A percentile compares a stretch with the other conserved stretches of the same genome.
These are phyloP conservation scores for Eruca vesicaria DNA, from an alignment of 441 rosid species.

Conservation along the genomic window DNA sequence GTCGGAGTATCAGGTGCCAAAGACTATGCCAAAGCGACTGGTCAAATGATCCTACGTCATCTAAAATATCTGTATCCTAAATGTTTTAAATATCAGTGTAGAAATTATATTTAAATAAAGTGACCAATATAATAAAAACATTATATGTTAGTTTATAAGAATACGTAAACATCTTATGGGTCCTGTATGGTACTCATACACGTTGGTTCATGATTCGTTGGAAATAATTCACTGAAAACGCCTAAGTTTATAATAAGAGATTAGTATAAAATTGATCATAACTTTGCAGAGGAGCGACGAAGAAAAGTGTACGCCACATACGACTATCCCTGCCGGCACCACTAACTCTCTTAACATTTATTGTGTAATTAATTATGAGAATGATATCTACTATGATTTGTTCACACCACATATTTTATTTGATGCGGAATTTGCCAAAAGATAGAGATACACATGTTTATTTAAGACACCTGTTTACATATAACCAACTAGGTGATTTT, in stretches of 20 bases:
- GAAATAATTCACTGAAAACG: background rate
- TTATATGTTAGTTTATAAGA: background rate
- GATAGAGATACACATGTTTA: background rate
- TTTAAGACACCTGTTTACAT: background rate
- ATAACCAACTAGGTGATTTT: no score
- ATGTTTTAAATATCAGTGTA: background rate
- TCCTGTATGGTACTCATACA: background rate
- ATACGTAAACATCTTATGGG: conserved; percentile 18
- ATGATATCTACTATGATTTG: conserved; percentile 4
- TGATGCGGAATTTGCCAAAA: conserved; percentile 13
- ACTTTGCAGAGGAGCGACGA: conserved; percentile 21
- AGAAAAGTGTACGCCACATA: conserved; percentile 24
- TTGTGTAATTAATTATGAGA: conserved; percentile 28
- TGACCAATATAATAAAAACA: background rate
- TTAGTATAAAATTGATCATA: background rate
- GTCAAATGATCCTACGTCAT: background rate
- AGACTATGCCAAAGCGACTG: background rate
- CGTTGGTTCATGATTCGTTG: conserved; percentile 22
- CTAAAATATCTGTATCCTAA: background rate
- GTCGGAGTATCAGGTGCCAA: background rate
- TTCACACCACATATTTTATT: conserved; percentile 17
- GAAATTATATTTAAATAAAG: background rate
- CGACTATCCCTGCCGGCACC: conserved; percentile 24
- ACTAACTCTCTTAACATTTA: conserved; percentile 28
- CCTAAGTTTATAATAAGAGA: background rate